Percentiles rank a stretch among this genome's conserved stretches.
Conservation (phyloP, 2,329 filamentous ascomycete species). For the Nemania serpens region DNA sequence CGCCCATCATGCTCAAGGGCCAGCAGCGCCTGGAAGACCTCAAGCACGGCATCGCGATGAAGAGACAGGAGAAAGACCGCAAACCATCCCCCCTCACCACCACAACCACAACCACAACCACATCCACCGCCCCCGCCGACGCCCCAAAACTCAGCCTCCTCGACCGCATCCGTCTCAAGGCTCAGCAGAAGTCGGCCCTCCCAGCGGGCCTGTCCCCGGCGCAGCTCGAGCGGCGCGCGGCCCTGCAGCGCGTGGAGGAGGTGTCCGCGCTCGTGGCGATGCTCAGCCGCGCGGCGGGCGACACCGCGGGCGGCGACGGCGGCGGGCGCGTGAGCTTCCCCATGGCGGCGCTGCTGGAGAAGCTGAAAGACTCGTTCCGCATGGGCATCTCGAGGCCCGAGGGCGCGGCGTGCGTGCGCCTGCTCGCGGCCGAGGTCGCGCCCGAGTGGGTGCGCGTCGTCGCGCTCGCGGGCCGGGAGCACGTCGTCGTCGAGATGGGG, state of each 20-base stretch:
- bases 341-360: constrained; percentile 65
- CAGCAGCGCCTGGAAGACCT: constrained; percentile 72
- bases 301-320: constrained; percentile 52
- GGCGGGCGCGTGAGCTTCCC: constrained; percentile 66
- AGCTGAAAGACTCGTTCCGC: constrained; percentile 69
- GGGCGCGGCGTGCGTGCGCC: constrained; percentile 52
- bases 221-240: constrained; percentile 65
- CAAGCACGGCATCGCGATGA: constrained; percentile 62
- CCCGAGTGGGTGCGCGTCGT: constrained; percentile 62
- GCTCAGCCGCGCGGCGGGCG: constrained; percentile 53
- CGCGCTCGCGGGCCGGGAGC: constrained; percentile 57
- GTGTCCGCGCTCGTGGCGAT: constrained; percentile 70
- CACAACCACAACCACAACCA: constrained; percentile 29
- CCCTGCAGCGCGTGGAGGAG: constrained; percentile 70
- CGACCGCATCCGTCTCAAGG: constrained; percentile 76
- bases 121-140: constrained; percentile 47
- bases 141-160: constrained; percentile 68
- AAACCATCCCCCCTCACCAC: constrained; percentile 38
- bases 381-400: constrained; percentile 60
- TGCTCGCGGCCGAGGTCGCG: constrained; percentile 59
- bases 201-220: constrained; percentile 54
- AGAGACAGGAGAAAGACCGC: constrained; percentile 51
- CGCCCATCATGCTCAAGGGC: constrained; percentile 66
- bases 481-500: constrained; percentile 59
- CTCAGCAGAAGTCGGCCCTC: constrained; percentile 55